Base-by-base conservation (phyloP, 2,329 filamentous ascomycete genomes). In the Pseudogymnoascus sp. region DNA sequence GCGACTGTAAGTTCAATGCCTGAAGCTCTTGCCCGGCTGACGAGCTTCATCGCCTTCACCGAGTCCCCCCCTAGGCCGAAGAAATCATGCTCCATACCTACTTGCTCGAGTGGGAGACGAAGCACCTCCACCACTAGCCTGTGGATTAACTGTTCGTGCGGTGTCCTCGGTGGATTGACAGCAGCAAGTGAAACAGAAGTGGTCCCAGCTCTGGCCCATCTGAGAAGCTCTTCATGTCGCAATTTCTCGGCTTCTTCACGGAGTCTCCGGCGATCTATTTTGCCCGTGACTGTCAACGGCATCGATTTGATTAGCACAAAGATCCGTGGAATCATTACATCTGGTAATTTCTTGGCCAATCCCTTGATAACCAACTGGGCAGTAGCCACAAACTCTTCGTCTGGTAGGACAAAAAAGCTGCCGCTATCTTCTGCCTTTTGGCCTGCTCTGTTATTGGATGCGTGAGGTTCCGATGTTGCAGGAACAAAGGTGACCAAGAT, bases 21-120 rank as follows among this genome's bases (percentile, higher is more conserved):
- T 35, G 63, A 62, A 6, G 62, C 63, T 42, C 68, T 61, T 27
- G 67, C 66, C n/a, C 45, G 72, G 15, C 79, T 75, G 0, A 82
- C 79, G 3, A 82, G 65, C 59, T 77, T 79, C 71, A 77, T 78
- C 1, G 73, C 73, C 7, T 65, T 60, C 0, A 75, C 64, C 1
- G 72, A 74, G 60, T 74, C 73, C 8, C 74, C 74, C 21, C 73
- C 73, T 0, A 75, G 65, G 5, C 64, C 65, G 63, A 76, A 76
- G 18, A 68, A 68, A n/a, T 63, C 62, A 21, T 61, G 58, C 29
- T 64, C 40, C 9, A 62, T 31, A 33, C 58, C 61, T 4, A 67
- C 37, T 42, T 65, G 63, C 27, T 65, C 45, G 8, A 45, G 10
- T 15, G 29, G 29, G 25, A 67, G 55, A 45, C 64, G 62, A 5